Evolutionary conservation across 352 stramenopile genomes (phyloP).

Genomic region (Pythium dissimile): DNA sequence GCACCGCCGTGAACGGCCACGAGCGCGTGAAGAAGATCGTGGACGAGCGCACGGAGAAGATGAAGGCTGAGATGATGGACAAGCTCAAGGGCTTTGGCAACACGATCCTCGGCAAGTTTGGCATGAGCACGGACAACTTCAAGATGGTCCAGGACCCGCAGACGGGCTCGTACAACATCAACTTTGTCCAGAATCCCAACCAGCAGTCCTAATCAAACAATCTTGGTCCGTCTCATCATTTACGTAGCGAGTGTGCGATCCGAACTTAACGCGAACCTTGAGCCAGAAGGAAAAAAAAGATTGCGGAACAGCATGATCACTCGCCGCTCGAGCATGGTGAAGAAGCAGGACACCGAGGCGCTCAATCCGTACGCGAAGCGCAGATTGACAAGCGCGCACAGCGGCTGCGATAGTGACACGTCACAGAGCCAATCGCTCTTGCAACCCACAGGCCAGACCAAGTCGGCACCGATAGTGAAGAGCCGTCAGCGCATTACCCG

Average conservation of each 20-base stretch:
- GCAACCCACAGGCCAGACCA: neutral
- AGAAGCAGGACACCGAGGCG: slow-evolving; percentile 1
- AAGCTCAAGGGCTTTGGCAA: slow-evolving; percentile 99
- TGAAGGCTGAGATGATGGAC: slow-evolving; percentile 98
- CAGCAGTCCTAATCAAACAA: too few relatives aligned
- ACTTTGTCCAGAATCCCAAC: slow-evolving; percentile 79
- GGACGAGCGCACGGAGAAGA: slow-evolving; percentile 95
- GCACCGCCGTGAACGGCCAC: slow-evolving; percentile 48
- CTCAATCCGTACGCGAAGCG: slow-evolving; percentile 9
- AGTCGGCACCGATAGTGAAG: neutral
- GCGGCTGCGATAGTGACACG: neutral
- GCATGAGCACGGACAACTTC: slow-evolving; percentile 99
- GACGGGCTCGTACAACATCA: slow-evolving; percentile 97
- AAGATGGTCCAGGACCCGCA: slow-evolving; percentile 97
- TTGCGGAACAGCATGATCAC: neutral
- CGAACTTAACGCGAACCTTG: neutral
- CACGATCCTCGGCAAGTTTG: slow-evolving; percentile 98
- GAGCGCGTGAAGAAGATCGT: slow-evolving; percentile 86
- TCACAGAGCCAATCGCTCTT: slow-evolving; percentile 1
- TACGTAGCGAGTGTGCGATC: too few relatives aligned
- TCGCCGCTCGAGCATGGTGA: neutral
- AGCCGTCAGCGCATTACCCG: neutral
- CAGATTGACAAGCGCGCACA: too few relatives aligned
- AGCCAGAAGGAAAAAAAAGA: neutral
- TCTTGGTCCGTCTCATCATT: too few relatives aligned